A percentile compares a stretch with the other conserved stretches of the same genome.
phyloP scores from a whole-genome alignment of 2,329 filamentous ascomycete species.

The Aspergillus quadrilineatus region DNA sequence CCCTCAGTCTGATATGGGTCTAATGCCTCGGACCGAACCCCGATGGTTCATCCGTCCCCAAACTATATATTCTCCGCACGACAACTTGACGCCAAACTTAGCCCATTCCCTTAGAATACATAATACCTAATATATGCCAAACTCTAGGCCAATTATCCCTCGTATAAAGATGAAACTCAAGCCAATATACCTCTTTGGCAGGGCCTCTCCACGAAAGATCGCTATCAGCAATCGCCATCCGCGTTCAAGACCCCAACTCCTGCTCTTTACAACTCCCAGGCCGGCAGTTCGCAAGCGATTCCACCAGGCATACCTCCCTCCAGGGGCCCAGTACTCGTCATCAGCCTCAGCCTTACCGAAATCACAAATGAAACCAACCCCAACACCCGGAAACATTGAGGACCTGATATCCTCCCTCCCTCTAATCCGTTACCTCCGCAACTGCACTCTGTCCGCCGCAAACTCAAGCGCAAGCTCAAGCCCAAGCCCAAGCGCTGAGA shows the following conservation, averaged over 20 bases:
- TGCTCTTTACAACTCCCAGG: too few relatives aligned
- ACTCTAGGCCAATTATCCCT: too few relatives aligned
- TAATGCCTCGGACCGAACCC: not conserved
- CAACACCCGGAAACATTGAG: not conserved
- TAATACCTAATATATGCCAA: not conserved
- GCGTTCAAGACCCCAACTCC: too few relatives aligned
- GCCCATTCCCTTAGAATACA: too few relatives aligned
- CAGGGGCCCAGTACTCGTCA: not conserved
- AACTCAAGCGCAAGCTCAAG: not conserved
- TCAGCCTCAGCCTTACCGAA: not conserved
- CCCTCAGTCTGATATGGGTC: not conserved
- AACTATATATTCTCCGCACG: not conserved
- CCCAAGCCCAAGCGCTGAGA: not conserved
- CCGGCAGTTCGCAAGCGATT: too few relatives aligned
- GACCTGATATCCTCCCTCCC: conserved; percentile 1
- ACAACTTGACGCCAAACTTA: too few relatives aligned
- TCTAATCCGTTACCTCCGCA: not conserved
- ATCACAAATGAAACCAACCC: not conserved
- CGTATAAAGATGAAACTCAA: too few relatives aligned
- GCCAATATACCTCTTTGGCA: too few relatives aligned
- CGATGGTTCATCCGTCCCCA: not conserved
- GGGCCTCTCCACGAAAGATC: too few relatives aligned
- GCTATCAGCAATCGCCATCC: too few relatives aligned
- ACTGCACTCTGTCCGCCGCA: not conserved
- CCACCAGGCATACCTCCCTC: not conserved